Evolutionary conservation across 2,329 filamentous ascomycete genomes (phyloP).

Genomic region (Calonectria fujianensis): DNA sequence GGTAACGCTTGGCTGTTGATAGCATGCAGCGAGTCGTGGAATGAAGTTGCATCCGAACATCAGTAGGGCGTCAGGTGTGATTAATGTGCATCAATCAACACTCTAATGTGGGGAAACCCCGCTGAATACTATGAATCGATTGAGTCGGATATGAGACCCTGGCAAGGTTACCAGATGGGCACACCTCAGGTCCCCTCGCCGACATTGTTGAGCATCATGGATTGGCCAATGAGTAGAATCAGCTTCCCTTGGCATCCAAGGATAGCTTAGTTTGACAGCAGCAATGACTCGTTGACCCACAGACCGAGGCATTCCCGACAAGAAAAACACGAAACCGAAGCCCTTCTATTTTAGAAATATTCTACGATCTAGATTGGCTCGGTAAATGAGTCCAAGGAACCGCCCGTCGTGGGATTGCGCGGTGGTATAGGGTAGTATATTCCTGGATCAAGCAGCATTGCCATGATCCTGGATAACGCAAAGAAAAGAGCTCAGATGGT

Average conservation of each 20-base stretch:
- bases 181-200: background rate
- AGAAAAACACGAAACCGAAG: background rate
- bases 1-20: background rate
- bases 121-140: background rate
- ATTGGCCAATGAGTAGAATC: background rate
- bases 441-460: background rate
- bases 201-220: background rate
- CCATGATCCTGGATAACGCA: background rate
- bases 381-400: background rate
- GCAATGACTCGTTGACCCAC: background rate
- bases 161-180: background rate
- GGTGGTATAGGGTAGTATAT: background rate
- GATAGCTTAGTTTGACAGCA: background rate
- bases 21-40: background rate
- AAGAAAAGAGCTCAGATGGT: background rate
- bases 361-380: background rate
- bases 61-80: background rate
- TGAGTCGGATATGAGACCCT: background rate
- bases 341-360: background rate
- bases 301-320: background rate
- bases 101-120: background rate
- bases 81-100: background rate
- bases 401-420: no score
- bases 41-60: background rate
- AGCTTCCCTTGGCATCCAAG: background rate